A percentile compares a stretch with the other conserved stretches of the same genome.
Evolutionary conservation across 225 moss, liverwort and hornwort genomes (phyloP).

Genomic region (Pseudisothecium myosuroides): DNA sequence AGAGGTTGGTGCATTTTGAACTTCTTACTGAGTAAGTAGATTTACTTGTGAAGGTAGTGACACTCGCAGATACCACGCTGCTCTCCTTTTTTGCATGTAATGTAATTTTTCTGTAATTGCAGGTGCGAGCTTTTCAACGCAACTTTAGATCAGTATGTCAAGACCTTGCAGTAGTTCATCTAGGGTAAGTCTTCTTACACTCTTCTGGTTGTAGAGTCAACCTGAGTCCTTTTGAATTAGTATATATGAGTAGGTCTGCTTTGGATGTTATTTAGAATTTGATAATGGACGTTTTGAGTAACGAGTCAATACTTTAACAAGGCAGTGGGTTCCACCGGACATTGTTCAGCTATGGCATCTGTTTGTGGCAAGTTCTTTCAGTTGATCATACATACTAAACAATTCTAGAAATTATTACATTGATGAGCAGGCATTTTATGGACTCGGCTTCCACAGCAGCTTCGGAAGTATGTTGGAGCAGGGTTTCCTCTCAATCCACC

Average conservation of each 20-base stretch:
- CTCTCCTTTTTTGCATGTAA: neutral
- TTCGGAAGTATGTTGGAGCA: neutral
- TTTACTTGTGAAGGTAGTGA: neutral
- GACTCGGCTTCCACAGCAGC: neutral
- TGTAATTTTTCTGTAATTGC: constrained; percentile 1
- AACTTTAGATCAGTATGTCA: constrained; percentile 77
- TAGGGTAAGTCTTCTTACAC: neutral
- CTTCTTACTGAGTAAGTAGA: neutral
- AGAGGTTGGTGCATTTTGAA: neutral
- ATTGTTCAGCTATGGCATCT: neutral
- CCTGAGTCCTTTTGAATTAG: neutral
- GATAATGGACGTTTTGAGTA: neutral
- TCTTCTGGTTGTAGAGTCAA: neutral
- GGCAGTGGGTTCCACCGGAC: neutral
- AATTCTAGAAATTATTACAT: neutral
- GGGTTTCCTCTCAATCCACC: neutral
- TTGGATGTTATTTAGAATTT: neutral
- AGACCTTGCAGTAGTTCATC: constrained; percentile 44
- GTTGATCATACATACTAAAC: neutral
- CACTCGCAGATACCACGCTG: neutral
- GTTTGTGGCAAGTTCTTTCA: neutral
- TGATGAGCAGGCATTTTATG: neutral
- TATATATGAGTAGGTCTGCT: neutral
- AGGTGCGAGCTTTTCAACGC: constrained; percentile 94
- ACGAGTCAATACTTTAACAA: neutral